Evolutionary conservation across 2,329 filamentous ascomycete genomes (phyloP).

Genomic region (Sporothrix sp.): DNA sequence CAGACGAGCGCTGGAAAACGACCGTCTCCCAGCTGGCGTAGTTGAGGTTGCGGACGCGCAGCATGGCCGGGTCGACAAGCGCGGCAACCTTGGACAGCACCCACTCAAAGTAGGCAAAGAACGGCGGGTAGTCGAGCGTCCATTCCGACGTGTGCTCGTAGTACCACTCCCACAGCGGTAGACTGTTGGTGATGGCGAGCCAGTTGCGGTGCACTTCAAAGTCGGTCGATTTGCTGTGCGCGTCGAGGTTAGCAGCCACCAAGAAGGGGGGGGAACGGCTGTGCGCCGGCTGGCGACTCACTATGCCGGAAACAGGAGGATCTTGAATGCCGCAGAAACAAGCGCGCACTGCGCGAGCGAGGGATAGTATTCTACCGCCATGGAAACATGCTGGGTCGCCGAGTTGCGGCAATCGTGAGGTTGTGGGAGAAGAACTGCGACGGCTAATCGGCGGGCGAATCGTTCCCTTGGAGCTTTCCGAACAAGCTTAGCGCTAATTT

Average conservation of each 20-base stretch:
- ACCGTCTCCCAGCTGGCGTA: conserved; percentile 91
- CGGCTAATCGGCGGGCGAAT: not conserved
- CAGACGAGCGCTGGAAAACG: conserved; percentile 85
- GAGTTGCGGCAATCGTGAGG: not conserved
- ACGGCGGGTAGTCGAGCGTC: conserved; percentile 97
- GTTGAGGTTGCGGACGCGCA: conserved; percentile 67
- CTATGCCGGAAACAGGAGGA: conserved; percentile 91
- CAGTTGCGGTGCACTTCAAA: conserved; percentile 99
- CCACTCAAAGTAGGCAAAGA: conserved; percentile 98
- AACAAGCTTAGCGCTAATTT: conserved; percentile 8
- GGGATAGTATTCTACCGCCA: conserved; percentile 68
- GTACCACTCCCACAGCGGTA: conserved; percentile 87
- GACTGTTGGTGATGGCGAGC: conserved; percentile 88
- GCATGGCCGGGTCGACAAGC: conserved; percentile 70
- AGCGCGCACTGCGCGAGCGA: conserved; percentile 82
- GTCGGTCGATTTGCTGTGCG: conserved; percentile 83
- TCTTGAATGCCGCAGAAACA: conserved; percentile 78
- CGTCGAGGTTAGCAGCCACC: not conserved
- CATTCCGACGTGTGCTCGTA: conserved; percentile 97
- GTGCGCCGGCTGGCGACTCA: conserved; percentile 57
- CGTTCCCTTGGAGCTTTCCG: conserved; percentile 8
- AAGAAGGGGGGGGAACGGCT: not conserved
- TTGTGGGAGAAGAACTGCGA: not conserved
- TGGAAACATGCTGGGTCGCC: conserved; percentile 27
- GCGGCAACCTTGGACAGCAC: conserved; percentile 69